These are phyloP conservation scores for Mortierella antarctica DNA, from an alignment of 192 early-diverging fungal genomes.

Conservation along the genomic window DNA sequence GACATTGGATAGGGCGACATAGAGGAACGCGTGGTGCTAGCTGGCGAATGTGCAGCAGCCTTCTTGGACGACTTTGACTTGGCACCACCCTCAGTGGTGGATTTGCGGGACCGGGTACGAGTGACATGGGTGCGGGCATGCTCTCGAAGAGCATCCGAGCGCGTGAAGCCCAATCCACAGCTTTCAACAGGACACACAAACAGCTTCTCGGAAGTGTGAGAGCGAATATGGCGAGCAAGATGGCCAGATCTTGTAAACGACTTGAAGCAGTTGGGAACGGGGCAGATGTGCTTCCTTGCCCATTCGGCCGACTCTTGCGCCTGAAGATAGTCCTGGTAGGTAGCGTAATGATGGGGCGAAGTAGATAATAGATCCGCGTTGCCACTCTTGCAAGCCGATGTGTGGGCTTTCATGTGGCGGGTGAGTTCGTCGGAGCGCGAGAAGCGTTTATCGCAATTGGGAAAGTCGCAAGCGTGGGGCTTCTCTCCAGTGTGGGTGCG, in stretches of 20 bases:
- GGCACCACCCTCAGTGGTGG: conserved; percentile 5
- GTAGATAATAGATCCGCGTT: conserved; percentile 71
- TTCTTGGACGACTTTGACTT: background rate
- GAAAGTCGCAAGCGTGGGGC: conserved; percentile 80
- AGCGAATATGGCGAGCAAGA: conserved; percentile 50
- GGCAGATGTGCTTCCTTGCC: conserved; percentile 55
- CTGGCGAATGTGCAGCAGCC: conserved; percentile 21
- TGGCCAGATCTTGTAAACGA: conserved; percentile 56
- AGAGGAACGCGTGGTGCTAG: conserved; percentile 32
- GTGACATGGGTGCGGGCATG: conserved; percentile 79
- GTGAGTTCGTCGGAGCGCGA: conserved; percentile 84
- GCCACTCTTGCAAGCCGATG: conserved; percentile 59
- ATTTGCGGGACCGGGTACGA: conserved; percentile 28
- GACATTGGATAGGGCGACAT: conserved; percentile 51
- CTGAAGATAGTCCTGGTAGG: conserved; percentile 50
- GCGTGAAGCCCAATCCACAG: conserved; percentile 79
- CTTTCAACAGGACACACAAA: conserved; percentile 56
- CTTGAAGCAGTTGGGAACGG: conserved; percentile 50
- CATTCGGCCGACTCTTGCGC: conserved; percentile 50
- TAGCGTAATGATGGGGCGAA: conserved; percentile 52
- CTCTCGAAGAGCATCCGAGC: conserved; percentile 79
- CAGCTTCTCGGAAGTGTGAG: conserved; percentile 51
- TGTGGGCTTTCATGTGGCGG: conserved; percentile 73
- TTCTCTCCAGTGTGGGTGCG: conserved; percentile 88
- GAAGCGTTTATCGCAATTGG: conserved; percentile 84